Percentiles rank a stretch among this genome's conserved stretches.
Evolutionary conservation across 345 rosid species (phyloP).

Genomic region (Microthlaspi erraticum): DNA sequence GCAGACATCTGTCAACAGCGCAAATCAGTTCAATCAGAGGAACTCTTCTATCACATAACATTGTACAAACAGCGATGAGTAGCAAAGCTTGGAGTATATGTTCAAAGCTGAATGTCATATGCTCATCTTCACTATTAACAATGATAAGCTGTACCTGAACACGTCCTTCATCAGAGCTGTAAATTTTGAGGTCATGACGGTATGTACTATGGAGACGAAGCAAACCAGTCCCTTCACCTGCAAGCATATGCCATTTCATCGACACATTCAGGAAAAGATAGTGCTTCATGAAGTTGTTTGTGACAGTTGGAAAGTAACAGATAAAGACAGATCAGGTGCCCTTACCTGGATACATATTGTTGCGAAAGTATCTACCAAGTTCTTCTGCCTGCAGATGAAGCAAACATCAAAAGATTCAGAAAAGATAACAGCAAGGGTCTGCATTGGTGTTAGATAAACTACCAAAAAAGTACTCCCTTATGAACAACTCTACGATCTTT

Average conservation of each 20-base stretch:
- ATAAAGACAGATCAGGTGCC: constrained; percentile 14
- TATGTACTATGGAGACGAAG: constrained; percentile 99
- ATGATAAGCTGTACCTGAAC: constrained; percentile 72
- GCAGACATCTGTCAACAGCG: constrained; percentile 90
- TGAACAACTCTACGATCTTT: neutral
- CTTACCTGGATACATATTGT: constrained; percentile 99
- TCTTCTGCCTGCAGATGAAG: constrained; percentile 89
- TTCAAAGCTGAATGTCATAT: neutral
- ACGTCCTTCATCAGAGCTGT: constrained; percentile 99
- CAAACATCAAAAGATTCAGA: constrained; percentile 12
- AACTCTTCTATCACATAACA: neutral
- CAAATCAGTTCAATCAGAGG: constrained; percentile 1
- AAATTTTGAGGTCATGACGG: constrained; percentile 98
- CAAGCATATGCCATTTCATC: constrained; percentile 31
- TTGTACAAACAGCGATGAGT: constrained; percentile 2
- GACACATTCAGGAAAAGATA: neutral
- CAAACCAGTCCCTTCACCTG: constrained; percentile 98
- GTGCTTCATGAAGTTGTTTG: constrained; percentile 7
- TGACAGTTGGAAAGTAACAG: constrained; percentile 7
- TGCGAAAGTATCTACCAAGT: constrained; percentile 92
- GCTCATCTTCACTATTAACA: constrained; percentile 16
- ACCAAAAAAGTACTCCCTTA: constrained; percentile 11
- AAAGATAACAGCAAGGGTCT: neutral
- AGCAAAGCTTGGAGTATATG: constrained; percentile 4
- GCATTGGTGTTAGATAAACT: constrained; percentile 16